These are phyloP conservation scores for Venturia nashicola DNA, from an alignment of 2,329 filamentous ascomycete species.

Conservation along the genomic window DNA sequence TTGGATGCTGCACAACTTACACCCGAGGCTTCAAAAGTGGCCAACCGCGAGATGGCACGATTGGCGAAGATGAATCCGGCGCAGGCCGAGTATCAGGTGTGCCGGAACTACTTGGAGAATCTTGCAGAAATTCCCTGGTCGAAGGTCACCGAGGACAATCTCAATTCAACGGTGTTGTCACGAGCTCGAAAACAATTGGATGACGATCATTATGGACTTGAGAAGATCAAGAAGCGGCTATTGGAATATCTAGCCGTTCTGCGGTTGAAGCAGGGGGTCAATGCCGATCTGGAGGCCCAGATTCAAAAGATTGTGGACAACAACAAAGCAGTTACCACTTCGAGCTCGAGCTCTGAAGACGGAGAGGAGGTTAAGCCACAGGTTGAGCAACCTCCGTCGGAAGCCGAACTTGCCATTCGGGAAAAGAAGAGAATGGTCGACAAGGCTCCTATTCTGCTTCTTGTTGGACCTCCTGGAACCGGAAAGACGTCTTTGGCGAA, in stretches of 20 bases:
- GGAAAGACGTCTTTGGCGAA: slow-evolving; percentile 94
- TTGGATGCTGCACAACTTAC: slow-evolving; percentile 71
- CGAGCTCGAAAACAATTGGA: slow-evolving; percentile 82
- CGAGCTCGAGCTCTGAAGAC: slow-evolving; percentile 15
- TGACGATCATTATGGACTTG: slow-evolving; percentile 89
- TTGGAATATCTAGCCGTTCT: slow-evolving; percentile 95
- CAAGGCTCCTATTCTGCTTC: slow-evolving; percentile 87
- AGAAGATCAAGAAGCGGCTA: slow-evolving; percentile 93
- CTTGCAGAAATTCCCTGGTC: slow-evolving; percentile 90
- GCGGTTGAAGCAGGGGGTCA: slow-evolving; percentile 83
- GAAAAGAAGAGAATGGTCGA: slow-evolving; percentile 78
- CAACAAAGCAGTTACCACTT: slow-evolving; percentile 18
- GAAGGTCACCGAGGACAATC: slow-evolving; percentile 68
- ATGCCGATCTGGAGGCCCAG: slow-evolving; percentile 68
- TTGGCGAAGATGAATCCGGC: slow-evolving; percentile 92
- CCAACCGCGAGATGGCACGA: slow-evolving; percentile 75
- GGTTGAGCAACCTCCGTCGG: slow-evolving; percentile 11
- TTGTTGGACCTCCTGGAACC: slow-evolving; percentile 86
- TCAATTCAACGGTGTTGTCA: slow-evolving; percentile 67
- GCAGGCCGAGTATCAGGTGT: slow-evolving; percentile 92
- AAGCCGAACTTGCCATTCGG: slow-evolving; percentile 59
- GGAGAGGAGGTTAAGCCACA: slow-evolving; percentile 42
- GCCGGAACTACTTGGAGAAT: slow-evolving; percentile 86
- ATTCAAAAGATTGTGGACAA: slow-evolving; percentile 46
- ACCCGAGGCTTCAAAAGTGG: slow-evolving; percentile 78